Evolutionary conservation across 768 basidiomycete species (phyloP).

Genomic region (Lentinula lateritia): DNA sequence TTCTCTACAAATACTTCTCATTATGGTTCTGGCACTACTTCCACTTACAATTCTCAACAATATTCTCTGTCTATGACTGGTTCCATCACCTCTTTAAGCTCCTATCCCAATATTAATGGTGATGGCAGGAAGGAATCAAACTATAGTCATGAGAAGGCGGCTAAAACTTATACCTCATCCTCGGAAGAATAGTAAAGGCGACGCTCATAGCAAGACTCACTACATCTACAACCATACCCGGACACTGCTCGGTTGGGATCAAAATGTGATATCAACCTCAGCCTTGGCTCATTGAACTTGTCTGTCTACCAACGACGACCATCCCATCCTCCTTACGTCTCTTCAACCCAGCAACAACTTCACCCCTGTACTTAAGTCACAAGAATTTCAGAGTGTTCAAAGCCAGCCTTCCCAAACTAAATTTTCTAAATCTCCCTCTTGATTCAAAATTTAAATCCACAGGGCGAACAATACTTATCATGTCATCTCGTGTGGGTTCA

Average conservation of each 20-base stretch:
- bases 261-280: background rate
- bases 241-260: background rate
- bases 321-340: background rate
- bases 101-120: too few relatives aligned
- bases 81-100: too few relatives aligned
- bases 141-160: background rate
- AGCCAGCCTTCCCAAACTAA: background rate
- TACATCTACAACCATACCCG: background rate
- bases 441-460: conserved; percentile 70
- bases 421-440: conserved; percentile 7
- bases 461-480: conserved; percentile 69
- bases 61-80: too few relatives aligned
- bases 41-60: too few relatives aligned
- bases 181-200: background rate
- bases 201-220: background rate
- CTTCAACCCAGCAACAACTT: background rate
- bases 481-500: conserved; percentile 56
- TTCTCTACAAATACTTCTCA: too few relatives aligned
- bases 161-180: background rate
- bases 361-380: background rate
- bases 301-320: background rate
- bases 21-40: too few relatives aligned
- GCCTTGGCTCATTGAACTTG: background rate
- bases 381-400: background rate
- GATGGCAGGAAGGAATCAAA: too few relatives aligned